Conservation (phyloP, 371 early-diverging fungal genomes). For the Capillidium heterosporum region DNA sequence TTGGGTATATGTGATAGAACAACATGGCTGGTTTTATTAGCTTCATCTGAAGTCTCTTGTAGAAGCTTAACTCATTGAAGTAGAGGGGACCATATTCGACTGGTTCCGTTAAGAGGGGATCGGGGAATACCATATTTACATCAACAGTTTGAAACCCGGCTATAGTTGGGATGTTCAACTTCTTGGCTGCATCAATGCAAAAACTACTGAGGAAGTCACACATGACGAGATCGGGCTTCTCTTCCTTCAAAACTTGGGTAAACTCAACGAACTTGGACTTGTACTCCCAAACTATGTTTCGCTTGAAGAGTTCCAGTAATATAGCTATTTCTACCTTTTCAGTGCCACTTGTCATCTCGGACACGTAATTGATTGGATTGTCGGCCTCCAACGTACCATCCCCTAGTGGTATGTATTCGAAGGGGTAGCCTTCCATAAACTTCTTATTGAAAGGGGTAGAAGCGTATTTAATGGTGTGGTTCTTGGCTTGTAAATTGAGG, state of each 20-base stretch:
- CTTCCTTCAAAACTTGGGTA: no score
- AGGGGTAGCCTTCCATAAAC: background rate
- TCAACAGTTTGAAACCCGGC: constrained; percentile 1
- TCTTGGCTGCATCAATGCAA: constrained; percentile 5
- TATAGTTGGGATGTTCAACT: background rate
- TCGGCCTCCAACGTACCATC: no score
- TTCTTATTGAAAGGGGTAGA: background rate
- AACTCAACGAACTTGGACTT: no score
- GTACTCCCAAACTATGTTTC: no score
- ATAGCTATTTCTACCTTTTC: no score
- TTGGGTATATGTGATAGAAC: background rate
- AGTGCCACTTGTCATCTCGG: no score
- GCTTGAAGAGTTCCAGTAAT: no score
- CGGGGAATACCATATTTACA: background rate
- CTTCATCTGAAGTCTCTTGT: background rate
- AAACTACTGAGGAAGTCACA: constrained; percentile 6
- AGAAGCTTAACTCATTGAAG: background rate
- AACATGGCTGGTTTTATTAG: background rate
- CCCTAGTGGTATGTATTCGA: background rate
- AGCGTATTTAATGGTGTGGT: background rate
- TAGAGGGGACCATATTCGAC: background rate
- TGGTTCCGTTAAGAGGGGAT: background rate
- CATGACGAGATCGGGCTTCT: constrained; percentile 2
- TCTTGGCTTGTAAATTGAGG: background rate
- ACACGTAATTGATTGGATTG: no score